Evolutionary conservation across 768 basidiomycete species (phyloP).

Genomic region (Antrodiella citrinella): DNA sequence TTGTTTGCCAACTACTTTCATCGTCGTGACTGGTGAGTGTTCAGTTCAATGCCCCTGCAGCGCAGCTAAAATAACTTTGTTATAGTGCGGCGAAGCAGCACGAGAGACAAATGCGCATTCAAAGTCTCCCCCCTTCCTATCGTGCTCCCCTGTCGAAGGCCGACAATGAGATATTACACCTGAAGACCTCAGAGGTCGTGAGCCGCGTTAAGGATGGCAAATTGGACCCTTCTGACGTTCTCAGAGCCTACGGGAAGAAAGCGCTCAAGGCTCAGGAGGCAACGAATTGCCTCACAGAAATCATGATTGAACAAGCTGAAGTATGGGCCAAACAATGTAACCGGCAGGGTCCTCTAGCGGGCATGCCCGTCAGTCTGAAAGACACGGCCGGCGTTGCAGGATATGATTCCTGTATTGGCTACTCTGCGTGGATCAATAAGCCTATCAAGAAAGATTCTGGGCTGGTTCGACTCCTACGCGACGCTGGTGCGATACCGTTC

Average conservation of each 20-base stretch:
- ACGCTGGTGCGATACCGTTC: constrained; percentile 35
- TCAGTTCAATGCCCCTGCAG: too few relatives aligned
- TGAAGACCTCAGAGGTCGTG: constrained; percentile 15
- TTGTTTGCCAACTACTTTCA: neutral
- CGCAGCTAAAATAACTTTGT: too few relatives aligned
- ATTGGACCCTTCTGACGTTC: constrained; percentile 10
- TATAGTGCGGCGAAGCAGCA: constrained; percentile 17
- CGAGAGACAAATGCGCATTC: constrained; percentile 19
- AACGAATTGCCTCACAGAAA: constrained; percentile 41
- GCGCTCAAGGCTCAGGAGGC: constrained; percentile 30
- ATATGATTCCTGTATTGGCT: constrained; percentile 42
- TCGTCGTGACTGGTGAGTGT: neutral
- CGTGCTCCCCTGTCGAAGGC: constrained; percentile 10
- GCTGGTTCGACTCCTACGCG: constrained; percentile 31
- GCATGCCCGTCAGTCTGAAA: constrained; percentile 44
- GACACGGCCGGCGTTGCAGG: constrained; percentile 38
- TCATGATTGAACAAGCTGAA: constrained; percentile 19
- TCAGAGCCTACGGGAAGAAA: constrained; percentile 32
- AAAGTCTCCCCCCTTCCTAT: constrained; percentile 15
- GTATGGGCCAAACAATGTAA: constrained; percentile 18
- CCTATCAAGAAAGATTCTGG: constrained; percentile 28
- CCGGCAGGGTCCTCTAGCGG: constrained; percentile 29
- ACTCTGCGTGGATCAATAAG: constrained; percentile 31
- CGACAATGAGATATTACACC: constrained; percentile 16
- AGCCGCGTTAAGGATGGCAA: constrained; percentile 12